These are phyloP conservation scores for Candida nitratophila DNA, from an alignment of 805 yeast species.

Conservation along the genomic window DNA sequence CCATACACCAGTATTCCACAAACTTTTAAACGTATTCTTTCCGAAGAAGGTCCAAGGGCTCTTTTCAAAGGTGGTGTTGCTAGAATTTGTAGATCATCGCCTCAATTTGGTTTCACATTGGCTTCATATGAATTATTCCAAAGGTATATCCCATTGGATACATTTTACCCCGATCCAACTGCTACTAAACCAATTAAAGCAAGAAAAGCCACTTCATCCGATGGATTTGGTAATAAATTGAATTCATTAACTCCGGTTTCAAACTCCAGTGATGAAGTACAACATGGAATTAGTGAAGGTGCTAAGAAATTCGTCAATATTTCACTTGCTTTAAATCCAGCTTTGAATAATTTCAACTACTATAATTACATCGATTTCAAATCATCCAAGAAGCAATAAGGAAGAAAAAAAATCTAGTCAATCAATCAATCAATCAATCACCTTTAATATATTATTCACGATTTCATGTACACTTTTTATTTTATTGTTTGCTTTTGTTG, in stretches of 20 bases:
- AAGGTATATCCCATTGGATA: constrained; percentile 61
- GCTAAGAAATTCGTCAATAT: constrained; percentile 24
- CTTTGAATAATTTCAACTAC: constrained; percentile 20
- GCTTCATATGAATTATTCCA: constrained; percentile 96
- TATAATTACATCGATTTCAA: constrained; percentile 18
- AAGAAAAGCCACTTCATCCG: no score
- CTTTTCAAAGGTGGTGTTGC: constrained; percentile 97
- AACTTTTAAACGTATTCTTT: constrained; percentile 65
- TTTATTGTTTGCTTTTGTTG: no score
- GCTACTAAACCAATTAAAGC: background rate
- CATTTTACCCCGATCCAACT: constrained; percentile 24
- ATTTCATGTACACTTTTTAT: background rate
- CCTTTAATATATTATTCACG: background rate
- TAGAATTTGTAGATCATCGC: constrained; percentile 89
- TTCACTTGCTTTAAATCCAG: constrained; percentile 24
- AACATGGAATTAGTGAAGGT: constrained; percentile 20
- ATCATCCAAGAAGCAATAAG: background rate
- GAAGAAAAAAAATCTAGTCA: no score
- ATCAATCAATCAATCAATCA: background rate
- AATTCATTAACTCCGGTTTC: constrained; percentile 17
- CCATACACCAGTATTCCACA: constrained; percentile 71
- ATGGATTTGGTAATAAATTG: constrained; percentile 19
- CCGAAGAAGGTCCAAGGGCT: constrained; percentile 79
- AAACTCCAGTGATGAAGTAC: constrained; percentile 12
- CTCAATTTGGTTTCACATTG: constrained; percentile 95